Evolutionary conservation across 2,329 filamentous ascomycete genomes (phyloP), one percentile per base, ranked within the genome.

Genomic region (Setomelanomma holmii): DNA sequence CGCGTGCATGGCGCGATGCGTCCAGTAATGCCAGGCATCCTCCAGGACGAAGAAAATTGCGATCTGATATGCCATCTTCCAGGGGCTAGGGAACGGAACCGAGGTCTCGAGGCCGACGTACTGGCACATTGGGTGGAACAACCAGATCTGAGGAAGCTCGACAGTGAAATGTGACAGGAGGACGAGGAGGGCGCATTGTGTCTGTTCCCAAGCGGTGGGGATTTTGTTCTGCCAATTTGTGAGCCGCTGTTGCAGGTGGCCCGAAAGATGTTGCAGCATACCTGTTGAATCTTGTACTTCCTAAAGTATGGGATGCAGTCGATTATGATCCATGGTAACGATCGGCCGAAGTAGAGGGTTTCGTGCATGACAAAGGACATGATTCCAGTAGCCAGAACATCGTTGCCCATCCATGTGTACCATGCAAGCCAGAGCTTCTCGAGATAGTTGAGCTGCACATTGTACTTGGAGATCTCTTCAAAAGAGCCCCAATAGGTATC

Each of bases 321-420:
- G 78, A 97, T 90, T 56, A 99, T 87, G 66, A 98, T 90, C 86
- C 91, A 99, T 1, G 95, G 95, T 53, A 98, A 73, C 53, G 83
- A 89, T 63, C 95, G 88, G 66, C 95, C 95, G 71, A 98, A 99
- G 82, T 99, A 99, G 69, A 99, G 85, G 35, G 86, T 49, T 78
- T 99, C 95, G 81, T 99, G 95, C 86, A 98, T 91, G 64, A 89
- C 78, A 76, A 99, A 99, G 68, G 92, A 96, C 90, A 98, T 89
- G 80, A 99, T 95, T 55, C 95, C 95, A 3, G 95, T 99, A 53
- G 95, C 95, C 57, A 99, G 87, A 48, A 90, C 88, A 79, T 99
- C 95, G 76, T 99, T 99, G 76, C 96, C 91, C 89, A 98, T 96
- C 84, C 88, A 99, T 14, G 93, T 85, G 76, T 99, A 99, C 93